phyloP scores from a whole-genome alignment of 768 basidiomycete species.

The Suillus ampliporus region DNA sequence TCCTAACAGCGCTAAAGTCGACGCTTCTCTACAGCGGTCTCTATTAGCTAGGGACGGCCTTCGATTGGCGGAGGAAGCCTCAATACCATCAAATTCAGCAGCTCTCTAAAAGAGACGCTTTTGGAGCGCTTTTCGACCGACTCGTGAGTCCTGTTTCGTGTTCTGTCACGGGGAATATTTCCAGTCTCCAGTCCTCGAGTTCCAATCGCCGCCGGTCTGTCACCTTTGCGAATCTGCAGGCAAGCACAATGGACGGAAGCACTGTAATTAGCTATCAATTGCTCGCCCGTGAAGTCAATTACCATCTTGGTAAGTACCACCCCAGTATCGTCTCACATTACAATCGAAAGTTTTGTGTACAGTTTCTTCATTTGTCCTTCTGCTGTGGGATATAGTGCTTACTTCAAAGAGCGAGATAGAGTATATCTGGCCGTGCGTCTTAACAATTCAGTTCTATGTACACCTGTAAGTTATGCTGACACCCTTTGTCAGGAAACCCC shows the following conservation, averaged over 20 bases:
- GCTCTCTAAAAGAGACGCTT: neutral
- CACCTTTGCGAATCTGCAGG: neutral
- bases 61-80: neutral
- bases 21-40: neutral
- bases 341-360: neutral
- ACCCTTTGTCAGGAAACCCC: conserved; percentile 22
- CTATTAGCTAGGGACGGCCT: neutral
- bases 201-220: neutral
- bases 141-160: neutral
- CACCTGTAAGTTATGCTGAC: neutral
- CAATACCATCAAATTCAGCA: neutral
- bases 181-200: neutral
- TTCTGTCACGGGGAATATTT: neutral
- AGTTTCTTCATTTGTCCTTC: conserved; percentile 34
- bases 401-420: conserved; percentile 32
- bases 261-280: neutral
- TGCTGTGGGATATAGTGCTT: conserved; percentile 34
- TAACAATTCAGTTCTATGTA: neutral
- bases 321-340: neutral
- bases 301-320: neutral
- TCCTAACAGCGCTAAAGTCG: neutral
- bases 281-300: neutral
- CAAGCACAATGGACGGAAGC: neutral
- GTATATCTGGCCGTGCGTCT: conserved; percentile 38
- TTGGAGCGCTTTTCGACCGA: neutral